Conservation (phyloP, 148 eudicot genomes). For the Chenopodium quinoa region DNA sequence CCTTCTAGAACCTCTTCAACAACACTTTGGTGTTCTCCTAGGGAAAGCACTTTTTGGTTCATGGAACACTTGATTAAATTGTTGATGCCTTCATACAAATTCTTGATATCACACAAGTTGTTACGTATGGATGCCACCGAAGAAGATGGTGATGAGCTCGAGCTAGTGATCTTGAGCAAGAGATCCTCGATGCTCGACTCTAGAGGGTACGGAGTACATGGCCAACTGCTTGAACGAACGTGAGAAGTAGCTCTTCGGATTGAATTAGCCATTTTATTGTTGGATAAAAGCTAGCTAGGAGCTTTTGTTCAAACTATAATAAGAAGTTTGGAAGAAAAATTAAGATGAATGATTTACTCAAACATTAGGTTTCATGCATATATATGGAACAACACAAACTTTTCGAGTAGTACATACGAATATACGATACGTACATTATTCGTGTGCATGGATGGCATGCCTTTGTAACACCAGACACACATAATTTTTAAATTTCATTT, state of each 20-base stretch:
- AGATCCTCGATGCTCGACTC: slow-evolving; percentile 22
- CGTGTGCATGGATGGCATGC: no score
- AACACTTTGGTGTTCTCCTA: slow-evolving; percentile 6
- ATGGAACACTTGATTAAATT: slow-evolving; percentile 2
- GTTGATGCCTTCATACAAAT: slow-evolving; percentile 16
- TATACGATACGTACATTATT: no score
- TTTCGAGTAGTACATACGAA: no score
- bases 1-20: slow-evolving; percentile 32
- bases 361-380: no score
- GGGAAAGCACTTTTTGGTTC: slow-evolving; percentile 24
- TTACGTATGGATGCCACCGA: slow-evolving; percentile 18
- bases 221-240: slow-evolving; percentile 26
- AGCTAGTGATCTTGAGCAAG: slow-evolving; percentile 4
- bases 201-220: slow-evolving; percentile 16
- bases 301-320: no score
- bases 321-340: no score
- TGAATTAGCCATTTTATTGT: slow-evolving; percentile 12
- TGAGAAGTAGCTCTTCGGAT: slow-evolving; percentile 24
- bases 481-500: no score
- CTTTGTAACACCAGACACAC: no score
- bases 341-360: no score
- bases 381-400: no score
- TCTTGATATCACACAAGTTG: slow-evolving; percentile 1
- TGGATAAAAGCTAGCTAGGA: no score
- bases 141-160: not conserved